Evolutionary conservation across 129 eudicot genomes (phyloP), one percentile per base, ranked within the genome.

Genomic region (Artemisia annua): DNA sequence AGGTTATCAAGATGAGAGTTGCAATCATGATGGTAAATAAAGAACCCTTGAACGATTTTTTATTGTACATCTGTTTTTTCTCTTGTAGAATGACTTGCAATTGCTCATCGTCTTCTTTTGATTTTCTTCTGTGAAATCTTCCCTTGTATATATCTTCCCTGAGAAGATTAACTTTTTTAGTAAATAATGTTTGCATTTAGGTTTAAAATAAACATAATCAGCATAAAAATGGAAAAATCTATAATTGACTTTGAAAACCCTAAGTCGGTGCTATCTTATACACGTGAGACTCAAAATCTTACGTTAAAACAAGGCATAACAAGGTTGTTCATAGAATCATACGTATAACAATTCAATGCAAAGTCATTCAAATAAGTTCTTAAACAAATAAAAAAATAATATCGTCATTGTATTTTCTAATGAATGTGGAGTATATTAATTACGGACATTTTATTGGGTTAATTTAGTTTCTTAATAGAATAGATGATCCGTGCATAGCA

Each of bases 101-200:
- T n/a, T 82, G 78, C 77, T 75, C 81, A 43, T 87, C 86, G 48
- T 57, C 78, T 48, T 85, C 95, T 72, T 69, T 87, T 14, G 67
- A 71, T 85, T 68, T 85, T 55, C 57, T 81, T 78, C 85, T 85
- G 43, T 76, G 81, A 44, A 71, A 75, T 78, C 91, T 76, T 81
- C 89, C 79, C 66, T 83, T 90, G 83, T 44, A 81, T 81, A 76
- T 60, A 43, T 87, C 94, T 52, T 87, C 95, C 17, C 97, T 90
- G 91, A 74, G 63, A 84, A 32, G 48, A 28, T 50, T 69, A 69
- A 24, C 12, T 20, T 61, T 49, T 50, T 30, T 30, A 30, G 5
- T 62, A 28, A 28, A 7, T 30, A 30, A 32, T 63, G n/a, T 63
- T 28, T 5, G 67, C 66, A 28, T 28, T 18, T 0, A 24, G 1